These are phyloP conservation scores for Lasiosphaeris hirsuta DNA, from an alignment of 495 filamentous ascomycete species.

Conservation along the genomic window DNA sequence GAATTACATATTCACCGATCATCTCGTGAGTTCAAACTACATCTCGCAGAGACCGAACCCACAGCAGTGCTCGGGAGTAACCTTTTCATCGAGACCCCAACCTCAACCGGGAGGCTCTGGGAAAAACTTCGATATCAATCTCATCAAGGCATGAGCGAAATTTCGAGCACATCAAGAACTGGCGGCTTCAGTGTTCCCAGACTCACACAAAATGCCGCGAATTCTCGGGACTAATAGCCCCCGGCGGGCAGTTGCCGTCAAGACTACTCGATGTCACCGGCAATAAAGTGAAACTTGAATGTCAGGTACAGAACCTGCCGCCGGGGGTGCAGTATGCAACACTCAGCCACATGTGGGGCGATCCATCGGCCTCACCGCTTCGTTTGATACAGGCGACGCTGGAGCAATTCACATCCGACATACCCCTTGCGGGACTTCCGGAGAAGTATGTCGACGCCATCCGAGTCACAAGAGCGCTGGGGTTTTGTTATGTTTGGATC, in stretches of 20 bases:
- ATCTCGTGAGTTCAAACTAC: neutral
- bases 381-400: neutral
- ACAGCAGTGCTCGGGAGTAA: neutral
- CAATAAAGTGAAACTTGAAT: neutral
- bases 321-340: constrained; percentile 45
- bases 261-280: constrained; percentile 4
- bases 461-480: constrained; percentile 11
- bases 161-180: neutral
- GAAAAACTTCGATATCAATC: neutral
- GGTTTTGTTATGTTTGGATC: constrained; percentile 10
- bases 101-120: neutral
- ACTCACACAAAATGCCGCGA: constrained; percentile 3
- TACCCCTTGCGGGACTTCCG: neutral
- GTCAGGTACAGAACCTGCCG: neutral
- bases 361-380: neutral
- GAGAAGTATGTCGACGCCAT: constrained; percentile 8
- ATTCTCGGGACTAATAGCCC: neutral
- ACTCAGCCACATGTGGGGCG: constrained; percentile 13
- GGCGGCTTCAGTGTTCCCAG: neutral
- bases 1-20: constrained; percentile 10
- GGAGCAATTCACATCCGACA: neutral
- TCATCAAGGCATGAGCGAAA: neutral
- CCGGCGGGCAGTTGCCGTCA: neutral
- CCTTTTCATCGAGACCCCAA: constrained; percentile 4
- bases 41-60: neutral